A percentile compares a stretch with the other conserved stretches of the same genome.
phyloP scores from a whole-genome alignment of 2,329 filamentous ascomycete genomes.

The Fusarium brachygibbosum region DNA sequence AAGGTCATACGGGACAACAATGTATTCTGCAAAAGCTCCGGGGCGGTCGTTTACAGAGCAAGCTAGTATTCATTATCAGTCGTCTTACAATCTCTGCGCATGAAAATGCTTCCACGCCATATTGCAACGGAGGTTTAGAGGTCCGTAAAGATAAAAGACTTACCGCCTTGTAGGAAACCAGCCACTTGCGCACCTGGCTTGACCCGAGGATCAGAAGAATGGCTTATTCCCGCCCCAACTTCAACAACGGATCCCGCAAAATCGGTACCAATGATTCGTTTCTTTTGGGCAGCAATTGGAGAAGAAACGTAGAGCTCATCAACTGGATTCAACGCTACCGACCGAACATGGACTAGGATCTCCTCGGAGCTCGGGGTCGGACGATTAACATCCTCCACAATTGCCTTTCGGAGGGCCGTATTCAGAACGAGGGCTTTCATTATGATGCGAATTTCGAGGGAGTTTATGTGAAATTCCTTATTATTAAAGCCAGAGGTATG shows the following conservation, averaged over 20 bases:
- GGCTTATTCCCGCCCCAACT: slow-evolving; percentile 28
- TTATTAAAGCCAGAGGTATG: no score
- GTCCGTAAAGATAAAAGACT: neutral
- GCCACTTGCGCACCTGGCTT: slow-evolving; percentile 53
- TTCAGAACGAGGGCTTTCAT: slow-evolving; percentile 49
- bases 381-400: slow-evolving; percentile 33
- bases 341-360: slow-evolving; percentile 44
- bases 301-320: slow-evolving; percentile 53
- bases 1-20: slow-evolving; percentile 54
- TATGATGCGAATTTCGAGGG: no score
- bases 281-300: slow-evolving; percentile 51
- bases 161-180: slow-evolving; percentile 59
- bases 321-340: slow-evolving; percentile 49
- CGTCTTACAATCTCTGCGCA: neutral
- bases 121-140: no score
- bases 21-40: slow-evolving; percentile 61
- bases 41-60: slow-evolving; percentile 58
- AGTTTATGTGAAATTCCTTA: no score
- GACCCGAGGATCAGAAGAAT: slow-evolving; percentile 22
- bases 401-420: neutral
- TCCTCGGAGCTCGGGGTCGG: slow-evolving; percentile 34
- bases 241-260: slow-evolving; percentile 55
- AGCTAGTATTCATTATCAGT: slow-evolving; percentile 40
- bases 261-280: slow-evolving; percentile 57
- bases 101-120: no score